Conservation (phyloP, 352 stramenopile species). For the Globisporangium ultimum region DNA sequence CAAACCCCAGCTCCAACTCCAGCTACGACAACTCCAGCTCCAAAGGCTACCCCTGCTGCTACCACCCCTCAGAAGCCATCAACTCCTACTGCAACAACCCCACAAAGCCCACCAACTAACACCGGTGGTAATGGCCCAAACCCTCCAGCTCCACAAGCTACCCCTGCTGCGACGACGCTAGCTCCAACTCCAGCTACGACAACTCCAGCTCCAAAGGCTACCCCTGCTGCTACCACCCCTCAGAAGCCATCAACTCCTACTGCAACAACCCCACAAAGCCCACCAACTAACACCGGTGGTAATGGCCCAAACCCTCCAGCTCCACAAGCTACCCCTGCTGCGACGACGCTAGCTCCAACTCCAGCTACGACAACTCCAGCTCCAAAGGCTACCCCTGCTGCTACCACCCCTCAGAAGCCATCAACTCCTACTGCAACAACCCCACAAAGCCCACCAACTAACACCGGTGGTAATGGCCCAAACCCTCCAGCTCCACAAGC, state of each 20-base stretch:
- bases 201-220: conserved; percentile 4
- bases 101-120: background rate
- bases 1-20: conserved; percentile 7
- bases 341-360: background rate
- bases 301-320: background rate
- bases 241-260: background rate
- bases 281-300: no score
- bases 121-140: conserved; percentile 1
- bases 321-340: background rate
- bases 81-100: background rate
- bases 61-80: conserved; percentile 1
- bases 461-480: background rate
- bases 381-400: background rate
- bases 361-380: conserved; percentile 3
- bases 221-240: background rate
- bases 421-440: conserved; percentile 3
- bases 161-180: conserved; percentile 3
- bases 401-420: background rate
- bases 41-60: conserved; percentile 3
- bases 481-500: background rate
- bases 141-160: conserved; percentile 2
- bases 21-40: conserved; percentile 1
- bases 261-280: background rate
- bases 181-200: conserved; percentile 5
- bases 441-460: background rate